Percentiles rank a stretch among this genome's conserved stretches.
phyloP scores from a whole-genome alignment of 257 asterid species.

The Rubia yunnanensis region DNA sequence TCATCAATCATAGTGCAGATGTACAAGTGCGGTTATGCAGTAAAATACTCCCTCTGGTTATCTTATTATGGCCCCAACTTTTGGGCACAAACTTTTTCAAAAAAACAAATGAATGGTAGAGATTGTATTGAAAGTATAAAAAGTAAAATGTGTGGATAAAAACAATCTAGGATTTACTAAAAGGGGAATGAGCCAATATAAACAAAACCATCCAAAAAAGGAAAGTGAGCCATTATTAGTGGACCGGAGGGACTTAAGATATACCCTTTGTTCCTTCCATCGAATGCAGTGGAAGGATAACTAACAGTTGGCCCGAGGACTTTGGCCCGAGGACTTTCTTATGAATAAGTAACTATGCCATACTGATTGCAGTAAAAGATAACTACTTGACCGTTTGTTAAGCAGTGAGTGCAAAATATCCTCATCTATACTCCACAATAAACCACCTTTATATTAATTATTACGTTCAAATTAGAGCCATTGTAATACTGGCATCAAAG shows the following conservation, averaged over 20 bases:
- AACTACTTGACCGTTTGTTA: neutral
- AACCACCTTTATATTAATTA: neutral
- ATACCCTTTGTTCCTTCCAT: constrained; percentile 2
- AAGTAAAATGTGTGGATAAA: no score
- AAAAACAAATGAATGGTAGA: no score
- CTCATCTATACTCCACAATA: neutral
- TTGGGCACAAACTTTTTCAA: no score
- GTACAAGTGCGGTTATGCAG: neutral
- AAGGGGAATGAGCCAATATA: no score
- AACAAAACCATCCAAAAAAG: no score
- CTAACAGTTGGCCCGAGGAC: neutral
- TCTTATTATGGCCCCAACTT: no score
- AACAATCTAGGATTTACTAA: no score
- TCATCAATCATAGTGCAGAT: neutral
- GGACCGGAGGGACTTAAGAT: no score
- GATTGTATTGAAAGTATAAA: no score
- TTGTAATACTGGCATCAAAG: neutral
- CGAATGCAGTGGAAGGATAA: neutral
- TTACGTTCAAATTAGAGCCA: neutral
- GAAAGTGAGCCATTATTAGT: no score
- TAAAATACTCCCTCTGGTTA: no score
- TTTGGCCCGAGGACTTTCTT: neutral
- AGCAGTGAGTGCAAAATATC: neutral
- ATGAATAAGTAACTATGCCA: neutral
- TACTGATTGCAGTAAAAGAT: neutral